Percentiles rank a stretch among this genome's conserved stretches.
Conservation (phyloP, 495 filamentous ascomycete species). For the Aspergillus bertholletiae region DNA sequence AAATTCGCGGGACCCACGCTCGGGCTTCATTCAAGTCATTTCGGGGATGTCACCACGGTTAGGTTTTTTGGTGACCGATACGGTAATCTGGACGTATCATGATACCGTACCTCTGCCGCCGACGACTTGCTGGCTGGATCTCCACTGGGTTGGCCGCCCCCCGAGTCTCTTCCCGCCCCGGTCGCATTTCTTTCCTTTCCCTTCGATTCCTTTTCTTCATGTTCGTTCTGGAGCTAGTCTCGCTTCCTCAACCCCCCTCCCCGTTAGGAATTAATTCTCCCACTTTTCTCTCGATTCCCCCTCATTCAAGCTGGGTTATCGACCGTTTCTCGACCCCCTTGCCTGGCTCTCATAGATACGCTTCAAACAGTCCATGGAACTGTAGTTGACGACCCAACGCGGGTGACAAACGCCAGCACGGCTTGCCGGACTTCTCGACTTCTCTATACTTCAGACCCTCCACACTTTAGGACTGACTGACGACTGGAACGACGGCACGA, state of each 20-base stretch:
- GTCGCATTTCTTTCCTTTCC: not conserved
- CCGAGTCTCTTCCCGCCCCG: not conserved
- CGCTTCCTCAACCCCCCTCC: not conserved
- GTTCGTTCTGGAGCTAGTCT: slow-evolving; percentile 25
- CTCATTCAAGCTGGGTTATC: no score
- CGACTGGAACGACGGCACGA: slow-evolving; percentile 1
- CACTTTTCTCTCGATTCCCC: slow-evolving; percentile 9
- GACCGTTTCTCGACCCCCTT: not conserved
- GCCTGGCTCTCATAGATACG: not conserved
- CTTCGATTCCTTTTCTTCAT: not conserved
- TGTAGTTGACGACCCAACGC: not conserved
- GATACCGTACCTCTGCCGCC: no score
- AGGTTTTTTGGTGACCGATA: not conserved
- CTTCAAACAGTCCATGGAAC: slow-evolving; percentile 12
- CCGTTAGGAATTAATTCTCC: not conserved
- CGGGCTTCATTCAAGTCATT: not conserved
- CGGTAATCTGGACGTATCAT: not conserved
- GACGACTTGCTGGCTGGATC: no score
- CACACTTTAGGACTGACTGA: not conserved
- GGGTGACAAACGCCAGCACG: not conserved
- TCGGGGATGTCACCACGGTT: not conserved
- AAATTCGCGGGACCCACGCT: not conserved
- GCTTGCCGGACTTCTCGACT: not conserved
- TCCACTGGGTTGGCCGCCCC: not conserved
- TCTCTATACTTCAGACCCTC: not conserved